Evolutionary conservation across 164 flowering plant genomes (phyloP).

Genomic region (Aristolochia californica): DNA sequence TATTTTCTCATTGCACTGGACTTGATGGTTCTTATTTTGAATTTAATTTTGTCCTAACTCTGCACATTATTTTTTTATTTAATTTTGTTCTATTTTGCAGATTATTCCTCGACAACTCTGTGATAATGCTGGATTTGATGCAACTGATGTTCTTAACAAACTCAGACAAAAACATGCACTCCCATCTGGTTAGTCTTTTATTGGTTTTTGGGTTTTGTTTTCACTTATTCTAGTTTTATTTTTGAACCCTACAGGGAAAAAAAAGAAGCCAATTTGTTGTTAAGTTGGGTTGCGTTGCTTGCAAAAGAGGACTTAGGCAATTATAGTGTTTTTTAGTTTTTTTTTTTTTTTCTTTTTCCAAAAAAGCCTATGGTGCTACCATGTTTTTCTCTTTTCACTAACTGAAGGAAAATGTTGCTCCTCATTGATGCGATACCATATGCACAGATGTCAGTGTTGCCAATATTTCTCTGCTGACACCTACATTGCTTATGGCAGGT

Average conservation of each 20-base stretch:
- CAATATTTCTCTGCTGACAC: neutral
- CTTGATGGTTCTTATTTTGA: neutral
- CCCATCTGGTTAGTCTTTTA: conserved; percentile 53
- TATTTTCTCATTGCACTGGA: neutral
- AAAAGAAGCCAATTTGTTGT: too few species aligned
- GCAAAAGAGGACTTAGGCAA: neutral
- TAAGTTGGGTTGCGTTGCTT: too few species aligned
- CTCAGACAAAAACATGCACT: conserved; percentile 96
- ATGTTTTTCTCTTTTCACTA: too few species aligned
- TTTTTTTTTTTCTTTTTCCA: neutral
- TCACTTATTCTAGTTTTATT: too few species aligned
- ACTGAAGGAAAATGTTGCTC: too few species aligned
- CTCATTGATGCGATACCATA: too few species aligned
- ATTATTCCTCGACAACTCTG: conserved; percentile 92
- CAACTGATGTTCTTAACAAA: conserved; percentile 96
- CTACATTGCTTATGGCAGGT: conserved; percentile 29
- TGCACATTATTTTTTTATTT: neutral
- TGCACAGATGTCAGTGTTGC: conserved; percentile 1
- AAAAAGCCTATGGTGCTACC: neutral
- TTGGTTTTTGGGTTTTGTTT: neutral
- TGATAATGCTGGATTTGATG: conserved; percentile 99
- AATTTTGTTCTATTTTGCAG: conserved; percentile 26
- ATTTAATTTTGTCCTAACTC: neutral
- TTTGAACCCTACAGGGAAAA: too few species aligned
- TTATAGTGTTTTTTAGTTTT: neutral